These are phyloP conservation scores for Backusella liffmaniae DNA, from an alignment of 192 early-diverging fungal genomes.

Conservation along the genomic window DNA sequence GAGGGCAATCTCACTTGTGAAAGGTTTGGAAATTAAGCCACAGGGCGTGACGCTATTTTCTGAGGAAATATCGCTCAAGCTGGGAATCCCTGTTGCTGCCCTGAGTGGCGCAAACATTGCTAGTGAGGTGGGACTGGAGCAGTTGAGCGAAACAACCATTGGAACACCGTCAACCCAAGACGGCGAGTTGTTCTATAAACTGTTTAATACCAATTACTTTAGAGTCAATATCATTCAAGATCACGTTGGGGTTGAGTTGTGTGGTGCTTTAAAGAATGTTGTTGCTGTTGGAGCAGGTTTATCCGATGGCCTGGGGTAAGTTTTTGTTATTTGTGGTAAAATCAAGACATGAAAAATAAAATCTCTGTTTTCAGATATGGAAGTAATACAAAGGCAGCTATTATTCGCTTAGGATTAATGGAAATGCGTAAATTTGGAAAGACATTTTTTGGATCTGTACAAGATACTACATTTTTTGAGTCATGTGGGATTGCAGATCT, in stretches of 20 bases:
- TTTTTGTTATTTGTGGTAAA: neutral
- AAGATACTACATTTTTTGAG: conserved; percentile 94
- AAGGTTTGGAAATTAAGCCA: conserved; percentile 81
- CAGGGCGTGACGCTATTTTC: conserved; percentile 77
- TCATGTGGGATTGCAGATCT: conserved; percentile 95
- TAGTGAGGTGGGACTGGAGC: conserved; percentile 86
- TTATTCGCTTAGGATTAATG: conserved; percentile 90
- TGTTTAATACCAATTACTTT: conserved; percentile 90
- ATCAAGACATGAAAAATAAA: neutral
- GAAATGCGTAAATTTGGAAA: conserved; percentile 94
- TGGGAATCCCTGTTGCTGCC: conserved; percentile 71
- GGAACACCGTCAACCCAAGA: conserved; percentile 67
- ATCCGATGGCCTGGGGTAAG: conserved; percentile 83
- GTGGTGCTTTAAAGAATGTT: conserved; percentile 96
- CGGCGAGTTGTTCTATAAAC: conserved; percentile 73
- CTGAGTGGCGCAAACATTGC: conserved; percentile 98
- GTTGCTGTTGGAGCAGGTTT: conserved; percentile 92
- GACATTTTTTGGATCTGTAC: conserved; percentile 73
- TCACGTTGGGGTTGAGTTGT: conserved; percentile 91
- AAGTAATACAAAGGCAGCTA: conserved; percentile 95
- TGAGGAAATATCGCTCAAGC: conserved; percentile 45
- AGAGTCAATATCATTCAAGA: conserved; percentile 81
- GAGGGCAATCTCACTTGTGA: conserved; percentile 91
- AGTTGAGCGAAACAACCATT: conserved; percentile 95
- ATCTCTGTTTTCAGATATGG: conserved; percentile 43